Base-by-base conservation (phyloP, 345 rosid species). In the Citrus mangshanensis region DNA sequence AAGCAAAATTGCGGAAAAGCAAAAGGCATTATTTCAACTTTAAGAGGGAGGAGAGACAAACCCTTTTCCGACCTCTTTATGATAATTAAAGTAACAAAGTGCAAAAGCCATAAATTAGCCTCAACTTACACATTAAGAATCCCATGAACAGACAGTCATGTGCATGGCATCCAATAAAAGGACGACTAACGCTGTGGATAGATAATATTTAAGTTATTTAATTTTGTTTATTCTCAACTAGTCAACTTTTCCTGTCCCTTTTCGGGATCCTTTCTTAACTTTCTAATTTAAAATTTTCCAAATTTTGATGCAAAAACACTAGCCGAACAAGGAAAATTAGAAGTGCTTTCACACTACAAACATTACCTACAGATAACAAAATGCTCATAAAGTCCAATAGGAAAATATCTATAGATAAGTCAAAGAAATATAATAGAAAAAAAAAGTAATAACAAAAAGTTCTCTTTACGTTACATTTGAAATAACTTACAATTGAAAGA, bases 1-100 rank as follows among this genome's bases (percentile, higher is more conserved):
- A 75, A 63, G 70, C 28, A 49, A 30, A 49, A 13, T 22, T 18
- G 62, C 51, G 38, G 12, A 42, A 79, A 74, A 68, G 74, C 34
- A 74, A 32, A 80, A 65, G 42, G 16, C 70, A 38, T 58, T 14
- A 25, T 37, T 35, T 68, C 32, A 7, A 28, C 69, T 67, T 68
- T 68, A 27, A 73, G 25, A 5, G 59, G 35, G 37, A 28, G 65
- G 13, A 71, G 25, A 74, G 46, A 56, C 12, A 3, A 10, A 21
- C 35, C 25, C 72, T 42, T 73, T 66, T 58, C 10, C 9, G 22
- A 40, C 16, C 35, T 51, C 66, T 79, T 73, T 73, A 61, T 58
- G 59, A 66, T 22, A 42, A 69, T 68, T 75, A 80, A 80, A 80
- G 78, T 7, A 34, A 75, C 70, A 80, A 74, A 74, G 78, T 80